These are phyloP conservation scores for Pecoramyces ruminantium DNA, from an alignment of 192 early-diverging fungal species.

Conservation along the genomic window DNA sequence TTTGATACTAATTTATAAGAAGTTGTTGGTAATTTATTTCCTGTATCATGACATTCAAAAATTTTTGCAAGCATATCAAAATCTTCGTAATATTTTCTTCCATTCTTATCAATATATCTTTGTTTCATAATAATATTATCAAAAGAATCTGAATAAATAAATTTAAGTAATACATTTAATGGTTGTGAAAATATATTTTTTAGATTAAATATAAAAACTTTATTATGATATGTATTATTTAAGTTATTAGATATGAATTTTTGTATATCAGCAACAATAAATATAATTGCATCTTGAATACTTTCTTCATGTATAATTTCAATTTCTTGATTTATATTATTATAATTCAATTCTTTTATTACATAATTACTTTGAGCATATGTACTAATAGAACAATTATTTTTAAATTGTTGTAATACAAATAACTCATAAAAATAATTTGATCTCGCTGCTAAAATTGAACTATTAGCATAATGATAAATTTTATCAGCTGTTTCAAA, in stretches of 20 bases:
- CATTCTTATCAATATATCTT: background rate
- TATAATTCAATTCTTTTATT: background rate
- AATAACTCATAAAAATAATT: background rate
- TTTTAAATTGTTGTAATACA: background rate
- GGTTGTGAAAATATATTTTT: background rate
- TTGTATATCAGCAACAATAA: background rate
- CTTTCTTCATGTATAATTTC: background rate
- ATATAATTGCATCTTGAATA: background rate
- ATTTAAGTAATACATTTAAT: background rate
- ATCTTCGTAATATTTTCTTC: background rate
- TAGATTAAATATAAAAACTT: background rate
- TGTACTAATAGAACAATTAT: background rate
- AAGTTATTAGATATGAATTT: background rate
- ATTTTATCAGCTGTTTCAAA: background rate
- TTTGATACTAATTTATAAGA: background rate
- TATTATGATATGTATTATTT: background rate
- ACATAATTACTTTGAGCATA: background rate
- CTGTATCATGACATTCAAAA: background rate
- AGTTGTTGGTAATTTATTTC: background rate
- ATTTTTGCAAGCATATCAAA: background rate
- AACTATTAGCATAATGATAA: background rate
- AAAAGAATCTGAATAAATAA: background rate
- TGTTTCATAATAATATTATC: background rate
- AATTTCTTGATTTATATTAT: background rate
- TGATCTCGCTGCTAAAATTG: background rate